Percentiles rank a stretch among this genome's conserved stretches.
phyloP scores from a whole-genome alignment of 1,139 yeast genomes.

The Williopsis jadinii region DNA sequence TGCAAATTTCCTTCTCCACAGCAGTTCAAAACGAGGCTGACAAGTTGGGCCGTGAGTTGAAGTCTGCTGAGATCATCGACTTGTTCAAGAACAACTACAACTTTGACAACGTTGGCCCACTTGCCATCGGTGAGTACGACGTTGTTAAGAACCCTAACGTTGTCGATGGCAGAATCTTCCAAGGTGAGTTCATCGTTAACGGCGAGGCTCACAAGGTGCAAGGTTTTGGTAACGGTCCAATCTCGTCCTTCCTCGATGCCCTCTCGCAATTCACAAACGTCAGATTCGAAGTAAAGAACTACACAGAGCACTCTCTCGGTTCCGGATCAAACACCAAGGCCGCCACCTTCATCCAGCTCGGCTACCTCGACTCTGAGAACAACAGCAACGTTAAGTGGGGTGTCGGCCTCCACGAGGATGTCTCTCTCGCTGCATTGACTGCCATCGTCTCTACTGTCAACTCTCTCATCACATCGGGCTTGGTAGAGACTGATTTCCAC shows the following conservation, averaged over 20 bases:
- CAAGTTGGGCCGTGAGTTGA: constrained; percentile 74
- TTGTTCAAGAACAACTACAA: constrained; percentile 70
- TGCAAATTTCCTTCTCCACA: constrained; percentile 85
- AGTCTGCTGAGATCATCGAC: constrained; percentile 65
- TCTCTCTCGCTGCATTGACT: constrained; percentile 79
- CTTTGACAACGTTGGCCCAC: constrained; percentile 43
- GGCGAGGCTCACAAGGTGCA: constrained; percentile 36
- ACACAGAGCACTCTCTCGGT: constrained; percentile 91
- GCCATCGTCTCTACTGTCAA: constrained; percentile 76
- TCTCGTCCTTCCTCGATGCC: constrained; percentile 84
- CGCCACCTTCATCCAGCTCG: constrained; percentile 76
- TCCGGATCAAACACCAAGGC: constrained; percentile 82
- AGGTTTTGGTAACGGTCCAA: constrained; percentile 93
- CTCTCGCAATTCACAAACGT: constrained; percentile 51
- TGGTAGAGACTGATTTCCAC: constrained; percentile 11
- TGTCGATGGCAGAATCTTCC: constrained; percentile 39
- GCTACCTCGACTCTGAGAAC: constrained; percentile 37
- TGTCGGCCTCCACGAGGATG: constrained; percentile 90
- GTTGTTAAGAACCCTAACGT: constrained; percentile 31
- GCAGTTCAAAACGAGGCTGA: constrained; percentile 83
- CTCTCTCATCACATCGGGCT: constrained; percentile 27
- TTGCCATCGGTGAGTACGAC: constrained; percentile 45
- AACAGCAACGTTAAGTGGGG: constrained; percentile 70
- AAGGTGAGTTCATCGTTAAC: constrained; percentile 38
- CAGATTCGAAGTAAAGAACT: constrained; percentile 67